A percentile compares a stretch with the other conserved stretches of the same genome.
phyloP scores from a whole-genome alignment of 495 filamentous ascomycete species.

The Amphirosellinia nigrospora region DNA sequence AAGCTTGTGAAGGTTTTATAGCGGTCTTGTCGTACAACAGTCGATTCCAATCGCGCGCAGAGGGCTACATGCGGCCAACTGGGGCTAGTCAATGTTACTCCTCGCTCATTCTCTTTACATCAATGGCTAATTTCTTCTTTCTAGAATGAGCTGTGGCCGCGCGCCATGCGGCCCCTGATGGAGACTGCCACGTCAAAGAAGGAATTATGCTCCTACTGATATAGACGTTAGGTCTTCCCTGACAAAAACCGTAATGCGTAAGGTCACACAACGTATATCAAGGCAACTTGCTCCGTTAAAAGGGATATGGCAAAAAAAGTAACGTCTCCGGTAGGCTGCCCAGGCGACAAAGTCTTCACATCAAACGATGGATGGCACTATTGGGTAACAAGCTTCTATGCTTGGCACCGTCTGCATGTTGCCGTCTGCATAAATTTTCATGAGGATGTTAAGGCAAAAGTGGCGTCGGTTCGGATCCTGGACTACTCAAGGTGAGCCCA shows the following conservation, averaged over 20 bases:
- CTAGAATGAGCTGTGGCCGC: slow-evolving; percentile 31
- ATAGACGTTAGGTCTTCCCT: slow-evolving; percentile 34
- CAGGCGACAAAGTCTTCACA: slow-evolving; percentile 24
- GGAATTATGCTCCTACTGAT: slow-evolving; percentile 28
- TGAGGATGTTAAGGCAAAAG: slow-evolving; percentile 24
- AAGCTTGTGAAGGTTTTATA: slow-evolving; percentile 27
- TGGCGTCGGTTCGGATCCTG: slow-evolving; percentile 38
- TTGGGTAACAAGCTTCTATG: slow-evolving; percentile 33
- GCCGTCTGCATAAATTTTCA: slow-evolving; percentile 39
- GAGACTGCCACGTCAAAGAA: slow-evolving; percentile 33
- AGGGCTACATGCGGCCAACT: slow-evolving; percentile 23
- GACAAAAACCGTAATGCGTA: slow-evolving; percentile 39
- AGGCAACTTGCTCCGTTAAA: slow-evolving; percentile 32
- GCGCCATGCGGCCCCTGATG: slow-evolving; percentile 33
- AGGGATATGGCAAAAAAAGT: slow-evolving; percentile 28
- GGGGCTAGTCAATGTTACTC: slow-evolving; percentile 13
- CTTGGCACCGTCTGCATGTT: slow-evolving; percentile 37
- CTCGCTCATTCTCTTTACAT: slow-evolving; percentile 14
- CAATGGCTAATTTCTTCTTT: slow-evolving; percentile 22
- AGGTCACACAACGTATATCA: slow-evolving; percentile 36
- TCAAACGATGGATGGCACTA: slow-evolving; percentile 22
- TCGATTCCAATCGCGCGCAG: slow-evolving; percentile 29
- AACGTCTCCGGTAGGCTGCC: slow-evolving; percentile 30
- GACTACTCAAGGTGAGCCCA: slow-evolving; percentile 36
- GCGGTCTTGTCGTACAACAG: slow-evolving; percentile 37